Percentiles rank a stretch among this genome's conserved stretches.
Conservation (phyloP, 2,329 filamentous ascomycete genomes). For the Drechslerella dactyloides region DNA sequence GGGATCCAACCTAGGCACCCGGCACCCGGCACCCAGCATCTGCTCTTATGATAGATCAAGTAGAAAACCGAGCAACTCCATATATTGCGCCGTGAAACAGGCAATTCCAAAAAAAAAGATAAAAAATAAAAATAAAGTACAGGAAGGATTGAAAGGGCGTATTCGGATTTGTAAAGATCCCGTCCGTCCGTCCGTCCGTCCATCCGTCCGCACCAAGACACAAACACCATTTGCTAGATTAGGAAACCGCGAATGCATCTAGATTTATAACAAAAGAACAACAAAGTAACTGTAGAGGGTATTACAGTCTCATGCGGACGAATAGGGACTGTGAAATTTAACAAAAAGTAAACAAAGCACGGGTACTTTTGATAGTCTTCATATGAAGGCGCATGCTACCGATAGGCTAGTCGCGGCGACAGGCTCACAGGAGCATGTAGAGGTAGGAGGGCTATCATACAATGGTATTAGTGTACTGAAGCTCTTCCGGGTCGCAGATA, state of each 20-base stretch:
- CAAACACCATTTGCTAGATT: background rate
- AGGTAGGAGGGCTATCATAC: constrained; percentile 28
- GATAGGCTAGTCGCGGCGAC: constrained; percentile 34
- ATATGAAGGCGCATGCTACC: constrained; percentile 12
- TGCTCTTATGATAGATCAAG: constrained; percentile 5
- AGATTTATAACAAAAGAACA: background rate
- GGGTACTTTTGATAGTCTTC: constrained; percentile 16
- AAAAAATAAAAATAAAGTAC: constrained; percentile 2
- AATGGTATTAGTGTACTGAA: constrained; percentile 23
- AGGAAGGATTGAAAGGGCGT: background rate
- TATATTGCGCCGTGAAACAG: constrained; percentile 54
- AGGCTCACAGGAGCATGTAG: constrained; percentile 39
- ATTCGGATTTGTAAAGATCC: background rate
- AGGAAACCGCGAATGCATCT: background rate
- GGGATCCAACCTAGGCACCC: constrained; percentile 22
- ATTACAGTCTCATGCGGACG: background rate
- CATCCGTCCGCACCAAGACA: background rate
- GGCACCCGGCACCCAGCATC: constrained; percentile 20
- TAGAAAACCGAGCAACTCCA: constrained; percentile 23
- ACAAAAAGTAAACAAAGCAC: background rate
- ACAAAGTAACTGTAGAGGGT: background rate
- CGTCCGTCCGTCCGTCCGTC: background rate
- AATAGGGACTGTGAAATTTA: background rate
- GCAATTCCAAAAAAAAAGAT: constrained; percentile 16
- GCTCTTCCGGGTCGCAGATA: too few species aligned